Evolutionary conservation across 2,329 filamentous ascomycete species (phyloP), one percentile per base, ranked within the genome.

Genomic region (Immersiporthe knoxdaviesiana): DNA sequence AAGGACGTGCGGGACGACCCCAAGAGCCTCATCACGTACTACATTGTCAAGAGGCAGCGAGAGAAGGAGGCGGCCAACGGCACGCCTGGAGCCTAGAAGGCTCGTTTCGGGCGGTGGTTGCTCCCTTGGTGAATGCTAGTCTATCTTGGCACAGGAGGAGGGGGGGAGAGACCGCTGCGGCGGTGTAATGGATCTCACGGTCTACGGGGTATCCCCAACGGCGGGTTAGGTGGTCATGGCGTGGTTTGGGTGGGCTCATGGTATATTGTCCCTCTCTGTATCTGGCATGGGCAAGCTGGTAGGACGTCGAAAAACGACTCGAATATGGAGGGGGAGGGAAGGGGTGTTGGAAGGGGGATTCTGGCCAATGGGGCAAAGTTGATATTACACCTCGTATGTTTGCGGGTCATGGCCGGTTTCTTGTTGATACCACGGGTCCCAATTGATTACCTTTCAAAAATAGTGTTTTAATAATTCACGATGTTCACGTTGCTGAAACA

Each of bases 1-100:
- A 87, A 84, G 68, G 85, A 81, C 12, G 84, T 92, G 41, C 86
- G 87, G 75, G 91, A 93, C 72, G 91, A 92, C 72, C 88, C 91
- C 30, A 88, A 93, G 82, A 93, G 90, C 73, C 78, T 94, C 71
- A 89, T 94, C 74, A 94, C 91, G 12, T 94, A 94, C 77, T 94
- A 94, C 78, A 90, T 94, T 75, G 91, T 92, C 54, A 90, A 90
- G 83, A 84, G 85, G 77, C 88, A 91, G 79, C 81, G 88, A 65
- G 88, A 91, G 79, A 39, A 39, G 32, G 73, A 69, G 30, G 63
- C 35, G 35, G 39, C 39, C 2, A 66, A 37, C 16, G 50, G 63
- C 21, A 39, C 56, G 30, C 30, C 56, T 11, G 44, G 27, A 65
- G 69, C 64, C 30, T 71, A 71, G 69, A 56, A 58, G 14, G 32